These are phyloP conservation scores for Isabelozyma gotoi DNA, from an alignment of 805 yeast species.

Conservation along the genomic window DNA sequence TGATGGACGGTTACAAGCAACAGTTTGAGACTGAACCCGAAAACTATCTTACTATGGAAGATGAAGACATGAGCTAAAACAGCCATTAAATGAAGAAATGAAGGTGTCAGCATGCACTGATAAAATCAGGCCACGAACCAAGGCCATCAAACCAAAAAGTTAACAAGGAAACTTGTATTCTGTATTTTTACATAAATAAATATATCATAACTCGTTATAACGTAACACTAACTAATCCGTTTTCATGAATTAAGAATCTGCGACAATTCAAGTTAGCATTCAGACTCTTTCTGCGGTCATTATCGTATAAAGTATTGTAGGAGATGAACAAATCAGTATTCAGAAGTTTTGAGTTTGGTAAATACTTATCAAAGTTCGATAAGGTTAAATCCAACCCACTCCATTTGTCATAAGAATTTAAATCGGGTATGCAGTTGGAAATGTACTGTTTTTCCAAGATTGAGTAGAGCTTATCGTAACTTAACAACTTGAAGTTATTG, in stretches of 20 bases:
- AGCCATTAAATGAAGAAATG: neutral
- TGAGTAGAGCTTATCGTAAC: slow-evolving; percentile 16
- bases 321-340: slow-evolving; percentile 12
- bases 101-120: too few species aligned
- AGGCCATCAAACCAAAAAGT: too few species aligned
- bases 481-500: slow-evolving; percentile 9
- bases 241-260: slow-evolving; percentile 23
- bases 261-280: slow-evolving; percentile 14
- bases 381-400: slow-evolving; percentile 15
- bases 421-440: slow-evolving; percentile 34
- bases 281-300: slow-evolving; percentile 1
- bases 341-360: neutral
- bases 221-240: slow-evolving; percentile 27
- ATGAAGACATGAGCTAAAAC: slow-evolving; percentile 10
- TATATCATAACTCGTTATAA: slow-evolving; percentile 1
- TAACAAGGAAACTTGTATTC: neutral
- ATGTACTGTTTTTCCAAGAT: slow-evolving; percentile 35
- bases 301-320: slow-evolving; percentile 5
- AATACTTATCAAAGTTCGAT: slow-evolving; percentile 14
- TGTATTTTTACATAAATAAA: neutral
- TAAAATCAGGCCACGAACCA: too few species aligned
- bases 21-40: slow-evolving; percentile 34
- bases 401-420: slow-evolving; percentile 43
- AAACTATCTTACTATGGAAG: slow-evolving; percentile 38
- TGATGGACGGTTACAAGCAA: slow-evolving; percentile 30